Conservation (phyloP, 2,329 filamentous ascomycete genomes). For the Ophiosphaerella korrae region DNA sequence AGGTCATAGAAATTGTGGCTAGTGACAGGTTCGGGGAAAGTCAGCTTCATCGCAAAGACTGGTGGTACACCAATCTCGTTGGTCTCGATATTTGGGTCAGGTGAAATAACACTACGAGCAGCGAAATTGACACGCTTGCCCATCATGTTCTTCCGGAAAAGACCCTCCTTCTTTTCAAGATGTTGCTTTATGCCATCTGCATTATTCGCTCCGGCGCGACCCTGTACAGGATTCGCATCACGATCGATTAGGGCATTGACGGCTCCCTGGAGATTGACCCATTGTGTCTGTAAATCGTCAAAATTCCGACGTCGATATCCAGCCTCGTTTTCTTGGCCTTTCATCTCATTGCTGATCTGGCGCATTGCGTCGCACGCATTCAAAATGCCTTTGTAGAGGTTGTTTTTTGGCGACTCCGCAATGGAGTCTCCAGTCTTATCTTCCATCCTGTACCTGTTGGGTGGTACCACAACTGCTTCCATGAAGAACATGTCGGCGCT, state of each 20-base stretch:
- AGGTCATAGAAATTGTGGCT: slow-evolving; percentile 96
- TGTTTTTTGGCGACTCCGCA: slow-evolving; percentile 86
- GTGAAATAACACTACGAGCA: slow-evolving; percentile 95
- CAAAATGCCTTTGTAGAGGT: slow-evolving; percentile 83
- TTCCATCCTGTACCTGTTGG: slow-evolving; percentile 89
- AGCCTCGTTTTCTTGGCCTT: slow-evolving; percentile 49
- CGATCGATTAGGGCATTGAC: slow-evolving; percentile 94
- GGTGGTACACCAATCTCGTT: slow-evolving; percentile 98
- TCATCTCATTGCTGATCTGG: slow-evolving; percentile 73
- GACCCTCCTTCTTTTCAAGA: slow-evolving; percentile 96
- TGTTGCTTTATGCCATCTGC: slow-evolving; percentile 97
- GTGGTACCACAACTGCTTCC: slow-evolving; percentile 82
- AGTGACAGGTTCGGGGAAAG: slow-evolving; percentile 95
- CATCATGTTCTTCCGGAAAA: slow-evolving; percentile 99
- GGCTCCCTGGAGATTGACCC: slow-evolving; percentile 81
- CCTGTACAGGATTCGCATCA: slow-evolving; percentile 81
- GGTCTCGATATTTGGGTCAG: slow-evolving; percentile 97
- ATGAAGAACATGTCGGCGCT: slow-evolving; percentile 94
- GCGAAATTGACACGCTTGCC: slow-evolving; percentile 99
- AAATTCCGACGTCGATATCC: slow-evolving; percentile 64
- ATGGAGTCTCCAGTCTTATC: slow-evolving; percentile 82
- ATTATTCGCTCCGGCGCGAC: slow-evolving; percentile 75
- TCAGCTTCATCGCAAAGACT: slow-evolving; percentile 96
- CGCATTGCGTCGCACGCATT: slow-evolving; percentile 74
- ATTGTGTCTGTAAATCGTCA: slow-evolving; percentile 78